Evolutionary conservation across 352 stramenopile genomes (phyloP).

Genomic region (Pythium dissotocum): DNA sequence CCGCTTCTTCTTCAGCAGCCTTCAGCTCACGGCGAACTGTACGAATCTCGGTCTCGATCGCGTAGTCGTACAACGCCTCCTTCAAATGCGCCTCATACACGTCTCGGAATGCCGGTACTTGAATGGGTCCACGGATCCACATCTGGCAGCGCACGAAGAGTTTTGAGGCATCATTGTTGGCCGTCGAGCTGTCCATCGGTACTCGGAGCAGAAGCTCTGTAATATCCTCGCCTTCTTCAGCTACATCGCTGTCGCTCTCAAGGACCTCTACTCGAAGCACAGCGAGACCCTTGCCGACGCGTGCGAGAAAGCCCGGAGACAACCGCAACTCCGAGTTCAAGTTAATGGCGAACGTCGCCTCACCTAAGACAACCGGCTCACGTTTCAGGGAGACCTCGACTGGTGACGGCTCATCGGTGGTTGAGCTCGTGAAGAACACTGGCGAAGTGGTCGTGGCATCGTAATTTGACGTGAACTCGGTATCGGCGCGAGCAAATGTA

Average conservation of each 20-base stretch:
- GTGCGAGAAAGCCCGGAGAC: slow-evolving; percentile 70
- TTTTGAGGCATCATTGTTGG: not conserved
- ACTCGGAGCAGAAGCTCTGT: slow-evolving; percentile 12
- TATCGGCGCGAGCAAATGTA: slow-evolving; percentile 1
- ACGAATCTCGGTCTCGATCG: slow-evolving; percentile 62
- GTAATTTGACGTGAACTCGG: not conserved
- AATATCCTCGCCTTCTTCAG: slow-evolving; percentile 9
- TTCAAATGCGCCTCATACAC: slow-evolving; percentile 72
- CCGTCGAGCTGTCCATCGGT: not conserved
- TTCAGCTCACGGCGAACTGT: slow-evolving; percentile 4
- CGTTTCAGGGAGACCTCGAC: not conserved
- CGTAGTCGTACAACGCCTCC: slow-evolving; percentile 77
- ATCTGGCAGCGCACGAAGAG: slow-evolving; percentile 60
- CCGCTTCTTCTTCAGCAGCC: slow-evolving; percentile 2
- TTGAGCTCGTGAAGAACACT: slow-evolving; percentile 6
- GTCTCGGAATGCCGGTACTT: slow-evolving; percentile 47
- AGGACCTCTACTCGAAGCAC: slow-evolving; percentile 67
- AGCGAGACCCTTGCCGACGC: slow-evolving; percentile 75
- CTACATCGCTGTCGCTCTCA: slow-evolving; percentile 1
- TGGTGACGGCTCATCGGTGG: not conserved
- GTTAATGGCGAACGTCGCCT: slow-evolving; percentile 77
- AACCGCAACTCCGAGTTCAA: slow-evolving; percentile 81
- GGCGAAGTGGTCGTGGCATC: slow-evolving; percentile 2
- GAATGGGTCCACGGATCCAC: slow-evolving; percentile 74
- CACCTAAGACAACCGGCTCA: slow-evolving; percentile 34